phyloP scores from a whole-genome alignment of 345 rosid genomes.

The Salix dunnii region DNA sequence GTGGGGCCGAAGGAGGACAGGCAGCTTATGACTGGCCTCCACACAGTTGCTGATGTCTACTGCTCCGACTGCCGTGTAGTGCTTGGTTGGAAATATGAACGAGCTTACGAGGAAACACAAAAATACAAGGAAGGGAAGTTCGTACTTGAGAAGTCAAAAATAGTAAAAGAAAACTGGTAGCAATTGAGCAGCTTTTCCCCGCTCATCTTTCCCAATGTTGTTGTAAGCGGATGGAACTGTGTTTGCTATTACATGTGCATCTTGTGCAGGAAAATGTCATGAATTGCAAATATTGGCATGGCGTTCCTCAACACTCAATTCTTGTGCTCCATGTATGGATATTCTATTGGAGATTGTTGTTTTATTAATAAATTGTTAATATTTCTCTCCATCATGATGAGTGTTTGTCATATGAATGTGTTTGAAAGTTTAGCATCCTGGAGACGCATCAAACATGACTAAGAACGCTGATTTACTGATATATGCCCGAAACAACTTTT shows the following conservation, averaged over 20 bases:
- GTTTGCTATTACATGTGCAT: slow-evolving; percentile 13
- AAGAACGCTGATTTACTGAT: neutral
- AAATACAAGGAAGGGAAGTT: slow-evolving; percentile 25
- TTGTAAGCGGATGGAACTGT: slow-evolving; percentile 4
- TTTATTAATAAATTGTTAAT: slow-evolving; percentile 29
- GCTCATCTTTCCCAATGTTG: slow-evolving; percentile 22
- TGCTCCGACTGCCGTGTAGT: slow-evolving; percentile 20
- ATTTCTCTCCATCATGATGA: slow-evolving; percentile 2
- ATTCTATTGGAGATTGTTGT: slow-evolving; percentile 19
- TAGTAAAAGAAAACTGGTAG: slow-evolving; percentile 22
- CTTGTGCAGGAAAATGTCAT: slow-evolving; percentile 21
- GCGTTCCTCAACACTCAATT: slow-evolving; percentile 6
- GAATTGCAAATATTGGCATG: slow-evolving; percentile 21
- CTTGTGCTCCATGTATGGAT: slow-evolving; percentile 19
- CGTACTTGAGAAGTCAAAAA: slow-evolving; percentile 23
- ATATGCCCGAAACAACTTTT: neutral
- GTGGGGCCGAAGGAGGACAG: slow-evolving; percentile 22
- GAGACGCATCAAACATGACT: neutral
- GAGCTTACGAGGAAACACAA: slow-evolving; percentile 22
- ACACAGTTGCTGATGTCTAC: slow-evolving; percentile 23
- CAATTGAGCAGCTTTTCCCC: neutral
- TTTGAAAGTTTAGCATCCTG: neutral
- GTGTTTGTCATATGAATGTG: neutral
- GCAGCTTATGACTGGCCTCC: slow-evolving; percentile 24
- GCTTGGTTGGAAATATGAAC: slow-evolving; percentile 27